Conservation (phyloP, 495 filamentous ascomycete genomes). For the Tricharina praecox region DNA sequence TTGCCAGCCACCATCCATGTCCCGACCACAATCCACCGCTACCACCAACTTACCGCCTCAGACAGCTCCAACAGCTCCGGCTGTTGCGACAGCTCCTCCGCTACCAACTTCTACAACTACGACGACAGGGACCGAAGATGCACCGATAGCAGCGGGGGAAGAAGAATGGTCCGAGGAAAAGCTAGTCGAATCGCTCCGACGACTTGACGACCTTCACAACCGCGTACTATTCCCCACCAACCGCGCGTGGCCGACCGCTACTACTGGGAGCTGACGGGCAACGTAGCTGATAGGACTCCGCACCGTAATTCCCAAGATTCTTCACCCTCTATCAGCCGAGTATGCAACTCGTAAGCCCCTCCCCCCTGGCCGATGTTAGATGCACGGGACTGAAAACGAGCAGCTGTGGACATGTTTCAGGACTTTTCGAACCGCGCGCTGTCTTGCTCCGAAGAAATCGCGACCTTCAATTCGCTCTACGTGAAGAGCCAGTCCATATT, state of each 20-base stretch:
- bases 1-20: no score
- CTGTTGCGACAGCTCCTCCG: no score
- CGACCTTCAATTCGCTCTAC: slow-evolving; percentile 17
- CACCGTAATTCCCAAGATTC: slow-evolving; percentile 21
- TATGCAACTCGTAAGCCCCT: slow-evolving; percentile 19
- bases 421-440: slow-evolving; percentile 20
- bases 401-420: slow-evolving; percentile 6
- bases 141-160: no score
- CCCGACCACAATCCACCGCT: no score
- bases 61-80: no score
- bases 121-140: no score
- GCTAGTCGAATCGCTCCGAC: slow-evolving; percentile 20
- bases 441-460: slow-evolving; percentile 19
- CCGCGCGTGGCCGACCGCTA: background rate
- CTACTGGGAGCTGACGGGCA: no score
- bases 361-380: background rate
- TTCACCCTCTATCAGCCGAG: slow-evolving; percentile 12
- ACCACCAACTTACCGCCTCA: no score
- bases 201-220: slow-evolving; percentile 22
- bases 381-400: background rate
- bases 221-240: slow-evolving; percentile 8
- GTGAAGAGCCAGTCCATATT: slow-evolving; percentile 14
- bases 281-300: slow-evolving; percentile 19
- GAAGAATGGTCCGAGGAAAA: slow-evolving; percentile 12
- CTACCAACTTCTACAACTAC: no score